phyloP scores from a whole-genome alignment of 768 basidiomycete species.

The Porphyrellus cyaneotinctus region DNA sequence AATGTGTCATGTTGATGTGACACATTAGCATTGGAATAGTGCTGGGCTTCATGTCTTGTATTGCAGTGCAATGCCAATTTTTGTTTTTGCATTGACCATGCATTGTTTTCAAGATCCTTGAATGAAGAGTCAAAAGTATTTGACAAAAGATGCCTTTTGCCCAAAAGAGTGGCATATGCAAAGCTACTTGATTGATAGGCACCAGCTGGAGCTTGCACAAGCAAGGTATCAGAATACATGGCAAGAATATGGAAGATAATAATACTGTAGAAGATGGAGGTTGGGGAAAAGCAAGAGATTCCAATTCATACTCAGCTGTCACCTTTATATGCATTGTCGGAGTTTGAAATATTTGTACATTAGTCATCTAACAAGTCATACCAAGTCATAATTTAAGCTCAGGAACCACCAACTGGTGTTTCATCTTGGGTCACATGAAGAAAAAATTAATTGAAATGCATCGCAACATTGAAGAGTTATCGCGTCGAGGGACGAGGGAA shows the following conservation, averaged over 20 bases:
- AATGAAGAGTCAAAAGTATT: not conserved
- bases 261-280: not conserved
- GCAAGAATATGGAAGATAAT: not conserved
- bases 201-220: not conserved
- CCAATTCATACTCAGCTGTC: not conserved
- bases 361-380: conserved; percentile 1
- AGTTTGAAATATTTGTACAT: conserved; percentile 6
- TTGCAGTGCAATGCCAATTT: conserved; percentile 17
- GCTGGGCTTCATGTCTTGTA: conserved; percentile 10
- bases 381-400: not conserved
- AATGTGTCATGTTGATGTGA: not conserved
- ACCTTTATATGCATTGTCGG: conserved; percentile 14
- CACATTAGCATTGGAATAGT: not conserved
- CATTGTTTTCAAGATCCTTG: not conserved
- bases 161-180: not conserved
- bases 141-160: not conserved
- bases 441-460: no score
- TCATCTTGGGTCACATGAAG: no score
- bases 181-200: not conserved
- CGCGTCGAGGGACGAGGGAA: no score
- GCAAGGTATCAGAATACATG: conserved; percentile 5
- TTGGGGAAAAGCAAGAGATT: not conserved
- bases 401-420: no score
- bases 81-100: not conserved
- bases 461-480: no score